phyloP scores from a whole-genome alignment of 306 rosid genomes.

The Pyrus betulifolia region DNA sequence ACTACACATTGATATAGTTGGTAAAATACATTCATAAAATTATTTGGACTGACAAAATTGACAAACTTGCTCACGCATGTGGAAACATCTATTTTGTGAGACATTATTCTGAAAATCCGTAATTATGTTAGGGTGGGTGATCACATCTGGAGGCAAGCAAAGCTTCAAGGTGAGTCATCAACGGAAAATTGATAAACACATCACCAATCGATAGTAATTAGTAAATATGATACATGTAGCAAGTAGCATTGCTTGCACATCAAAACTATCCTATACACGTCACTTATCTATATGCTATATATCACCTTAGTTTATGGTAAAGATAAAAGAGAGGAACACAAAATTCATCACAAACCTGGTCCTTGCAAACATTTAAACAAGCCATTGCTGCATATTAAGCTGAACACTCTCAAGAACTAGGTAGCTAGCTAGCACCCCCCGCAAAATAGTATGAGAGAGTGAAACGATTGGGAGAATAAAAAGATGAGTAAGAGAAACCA shows the following conservation, averaged over 20 bases:
- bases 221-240: not conserved
- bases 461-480: not conserved
- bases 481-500: not conserved
- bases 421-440: not conserved
- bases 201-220: not conserved
- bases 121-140: not conserved
- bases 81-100: not conserved
- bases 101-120: not conserved
- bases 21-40: not conserved
- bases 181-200: not conserved
- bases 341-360: constrained; percentile 24
- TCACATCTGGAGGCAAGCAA: not conserved
- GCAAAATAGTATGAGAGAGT: not conserved
- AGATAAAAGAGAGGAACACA: not conserved
- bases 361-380: constrained; percentile 23
- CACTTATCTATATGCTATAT: no score
- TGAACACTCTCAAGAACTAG: not conserved
- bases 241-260: not conserved
- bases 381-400: constrained; percentile 14
- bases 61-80: not conserved
- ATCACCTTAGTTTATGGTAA: not conserved
- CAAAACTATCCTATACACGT: not conserved
- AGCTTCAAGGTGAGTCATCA: not conserved
- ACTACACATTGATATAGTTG: not conserved
- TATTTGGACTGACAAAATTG: not conserved